Evolutionary conservation across 345 rosid species (phyloP), one percentile per base, ranked within the genome.

Genomic region (Pelargonium nanum): DNA sequence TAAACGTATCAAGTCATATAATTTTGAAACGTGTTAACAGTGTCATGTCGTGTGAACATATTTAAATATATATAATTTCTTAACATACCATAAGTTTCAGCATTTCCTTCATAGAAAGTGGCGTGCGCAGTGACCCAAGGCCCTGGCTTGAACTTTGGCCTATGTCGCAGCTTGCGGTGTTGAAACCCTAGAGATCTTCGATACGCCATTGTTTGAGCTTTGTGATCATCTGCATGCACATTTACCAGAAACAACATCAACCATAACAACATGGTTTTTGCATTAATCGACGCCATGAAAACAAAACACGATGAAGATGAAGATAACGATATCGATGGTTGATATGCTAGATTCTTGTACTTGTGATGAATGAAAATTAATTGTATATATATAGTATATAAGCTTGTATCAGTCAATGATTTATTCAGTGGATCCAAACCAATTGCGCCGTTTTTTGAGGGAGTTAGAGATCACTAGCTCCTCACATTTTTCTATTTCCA

Each of bases 61-160:
- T 55, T 19, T 20, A 48, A 22, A 6, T 17, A 22, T 15, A 25
- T 19, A 34, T 1, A 19, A n/a, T n/a, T n/a, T n/a, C n/a, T n/a
- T n/a, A 1, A 6, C 59, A 22, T 80, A 80, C 88, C 88, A 22
- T 68, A 80, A 40, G 80, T 19, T n/a, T 53, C 57, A 0, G 83
- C 15, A 70, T 73, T 65, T 6, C 88, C 85, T 24, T 76, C 75
- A 24, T 83, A 83, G 48, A 83, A 83, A 59, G 85, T 83, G 23
- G 88, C 88, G 59, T 62, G 75, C 26, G 77, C 80, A 22, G 64
- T 24, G 56, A 54, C 60, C 87, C 87, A 82, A 7, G 75, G 73
- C 4, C 79, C 77, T 0, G 81, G 77, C 60, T 53, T 61, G 71
- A 75, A 76, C 65, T 44, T 68, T 0, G 73, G 75, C 48, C 28